Conservation (phyloP, 2,329 filamentous ascomycete species). For the Diaporthe citri region DNA sequence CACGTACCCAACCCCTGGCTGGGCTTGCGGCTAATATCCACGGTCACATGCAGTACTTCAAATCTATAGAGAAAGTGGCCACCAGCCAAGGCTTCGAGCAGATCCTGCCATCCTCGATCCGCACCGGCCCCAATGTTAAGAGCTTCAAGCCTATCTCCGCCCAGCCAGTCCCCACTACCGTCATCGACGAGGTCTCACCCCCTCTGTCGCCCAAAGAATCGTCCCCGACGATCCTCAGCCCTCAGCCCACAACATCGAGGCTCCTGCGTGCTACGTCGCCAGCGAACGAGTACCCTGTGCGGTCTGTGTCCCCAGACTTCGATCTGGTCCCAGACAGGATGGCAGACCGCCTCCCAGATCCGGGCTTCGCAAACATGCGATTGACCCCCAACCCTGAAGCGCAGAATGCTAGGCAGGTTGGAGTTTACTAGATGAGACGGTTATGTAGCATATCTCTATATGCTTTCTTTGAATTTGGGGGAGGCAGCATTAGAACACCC, state of each 20-base stretch:
- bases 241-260: conserved; percentile 68
- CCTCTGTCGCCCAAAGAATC: conserved; percentile 41
- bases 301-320: conserved; percentile 69
- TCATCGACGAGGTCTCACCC: conserved; percentile 55
- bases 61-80: conserved; percentile 70
- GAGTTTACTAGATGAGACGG: conserved; percentile 23
- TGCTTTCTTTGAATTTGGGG: neutral
- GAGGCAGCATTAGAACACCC: neutral
- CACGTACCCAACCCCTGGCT: neutral
- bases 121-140: conserved; percentile 57
- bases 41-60: conserved; percentile 62
- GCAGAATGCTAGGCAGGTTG: conserved; percentile 47
- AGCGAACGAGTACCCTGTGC: conserved; percentile 66
- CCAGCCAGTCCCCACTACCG: conserved; percentile 46
- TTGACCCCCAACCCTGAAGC: conserved; percentile 63
- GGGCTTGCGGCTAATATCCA: neutral
- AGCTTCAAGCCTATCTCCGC: conserved; percentile 41
- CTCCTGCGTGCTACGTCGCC: conserved; percentile 65
- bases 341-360: conserved; percentile 68
- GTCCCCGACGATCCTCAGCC: conserved; percentile 62
- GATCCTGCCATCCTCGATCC: conserved; percentile 64
- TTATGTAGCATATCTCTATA: neutral
- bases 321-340: conserved; percentile 74
- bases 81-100: conserved; percentile 59
- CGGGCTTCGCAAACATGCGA: conserved; percentile 54